phyloP scores from a whole-genome alignment of 257 asterid species.

The Solanum raphanifolium region DNA sequence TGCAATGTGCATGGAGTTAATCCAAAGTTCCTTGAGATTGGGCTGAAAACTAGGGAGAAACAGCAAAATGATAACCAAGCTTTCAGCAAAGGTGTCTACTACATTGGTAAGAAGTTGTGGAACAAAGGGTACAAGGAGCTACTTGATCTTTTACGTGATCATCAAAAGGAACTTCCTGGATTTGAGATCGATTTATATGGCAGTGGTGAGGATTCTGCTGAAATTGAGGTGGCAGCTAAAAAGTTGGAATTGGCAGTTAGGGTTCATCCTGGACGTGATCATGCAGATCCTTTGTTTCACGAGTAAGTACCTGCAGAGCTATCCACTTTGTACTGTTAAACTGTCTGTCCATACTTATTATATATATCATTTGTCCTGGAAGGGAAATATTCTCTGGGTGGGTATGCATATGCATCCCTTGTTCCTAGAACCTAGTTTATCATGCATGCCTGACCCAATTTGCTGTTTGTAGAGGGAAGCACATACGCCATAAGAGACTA shows the following conservation, averaged over 20 bases:
- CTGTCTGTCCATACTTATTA: neutral
- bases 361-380: neutral
- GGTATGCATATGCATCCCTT: neutral
- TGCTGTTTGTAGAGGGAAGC: neutral
- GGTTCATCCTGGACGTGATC: conserved; percentile 94
- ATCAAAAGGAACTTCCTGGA: conserved; percentile 67
- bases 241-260: conserved; percentile 53
- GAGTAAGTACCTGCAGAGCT: conserved; percentile 44
- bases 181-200: conserved; percentile 86
- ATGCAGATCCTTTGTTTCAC: conserved; percentile 82
- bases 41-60: conserved; percentile 59
- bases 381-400: neutral
- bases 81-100: conserved; percentile 81
- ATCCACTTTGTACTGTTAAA: neutral
- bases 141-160: conserved; percentile 58
- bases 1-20: conserved; percentile 98
- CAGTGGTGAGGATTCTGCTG: conserved; percentile 82
- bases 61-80: conserved; percentile 36
- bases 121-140: conserved; percentile 94
- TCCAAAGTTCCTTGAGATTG: conserved; percentile 85
- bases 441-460: neutral
- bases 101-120: conserved; percentile 96
- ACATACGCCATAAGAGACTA: neutral
- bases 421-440: neutral
- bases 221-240: conserved; percentile 60